These are phyloP conservation scores for Stemphylium beticola DNA, from an alignment of 2,329 filamentous ascomycete genomes.

Conservation along the genomic window DNA sequence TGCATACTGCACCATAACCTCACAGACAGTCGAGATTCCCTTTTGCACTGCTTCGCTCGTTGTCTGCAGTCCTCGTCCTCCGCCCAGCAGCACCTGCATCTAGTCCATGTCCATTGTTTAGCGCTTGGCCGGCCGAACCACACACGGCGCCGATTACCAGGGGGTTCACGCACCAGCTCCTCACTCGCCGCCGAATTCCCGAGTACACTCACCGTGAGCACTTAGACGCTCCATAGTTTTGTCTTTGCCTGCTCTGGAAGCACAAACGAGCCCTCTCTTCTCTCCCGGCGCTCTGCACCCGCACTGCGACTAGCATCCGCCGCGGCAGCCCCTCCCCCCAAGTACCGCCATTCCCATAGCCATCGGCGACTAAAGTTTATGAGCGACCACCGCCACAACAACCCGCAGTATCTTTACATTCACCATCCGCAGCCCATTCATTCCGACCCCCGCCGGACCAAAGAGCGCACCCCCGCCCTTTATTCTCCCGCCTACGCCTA, in stretches of 20 bases:
- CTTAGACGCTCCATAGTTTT: neutral
- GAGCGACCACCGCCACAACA: constrained; percentile 34
- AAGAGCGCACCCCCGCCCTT: constrained; percentile 19
- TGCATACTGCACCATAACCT: constrained; percentile 12
- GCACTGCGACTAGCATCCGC: constrained; percentile 1
- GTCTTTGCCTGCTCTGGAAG: constrained; percentile 12
- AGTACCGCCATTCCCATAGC: constrained; percentile 17
- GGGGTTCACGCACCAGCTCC: constrained; percentile 23
- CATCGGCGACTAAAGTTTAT: constrained; percentile 28
- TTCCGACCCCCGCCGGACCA: constrained; percentile 18
- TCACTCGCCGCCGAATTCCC: constrained; percentile 16
- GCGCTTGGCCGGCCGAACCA: constrained; percentile 11
- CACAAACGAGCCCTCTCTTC: neutral
- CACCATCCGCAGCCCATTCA: constrained; percentile 27
- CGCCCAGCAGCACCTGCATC: constrained; percentile 3
- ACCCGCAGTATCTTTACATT: constrained; percentile 31
- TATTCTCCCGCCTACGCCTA: constrained; percentile 16
- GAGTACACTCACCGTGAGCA: constrained; percentile 12
- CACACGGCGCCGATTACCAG: constrained; percentile 17
- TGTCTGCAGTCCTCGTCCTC: constrained; percentile 2
- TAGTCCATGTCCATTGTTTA: constrained; percentile 12
- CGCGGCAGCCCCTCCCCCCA: constrained; percentile 18
- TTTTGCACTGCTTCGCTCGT: constrained; percentile 7
- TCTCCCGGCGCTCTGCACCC: constrained; percentile 1
- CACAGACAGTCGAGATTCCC: constrained; percentile 4